Evolutionary conservation across 345 rosid genomes (phyloP).

Genomic region (Gossypium mustelinum): DNA sequence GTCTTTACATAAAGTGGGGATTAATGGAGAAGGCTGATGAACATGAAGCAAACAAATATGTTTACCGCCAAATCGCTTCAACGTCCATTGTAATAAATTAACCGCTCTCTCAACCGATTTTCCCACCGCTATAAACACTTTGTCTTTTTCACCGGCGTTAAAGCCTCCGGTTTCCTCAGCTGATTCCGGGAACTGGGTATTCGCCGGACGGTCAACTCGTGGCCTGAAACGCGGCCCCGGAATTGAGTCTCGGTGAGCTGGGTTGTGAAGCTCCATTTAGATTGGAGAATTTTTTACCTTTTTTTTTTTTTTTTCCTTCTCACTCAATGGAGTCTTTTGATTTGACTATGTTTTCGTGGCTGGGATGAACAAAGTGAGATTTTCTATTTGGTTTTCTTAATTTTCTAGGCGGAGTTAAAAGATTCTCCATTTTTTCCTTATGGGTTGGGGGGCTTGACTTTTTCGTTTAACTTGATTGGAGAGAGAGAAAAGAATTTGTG

Average conservation of each 20-base stretch:
- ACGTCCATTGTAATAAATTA: conserved; percentile 47
- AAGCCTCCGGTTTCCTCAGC: conserved; percentile 25
- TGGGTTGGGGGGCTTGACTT: neutral
- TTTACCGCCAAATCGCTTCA: conserved; percentile 30
- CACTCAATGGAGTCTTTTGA: neutral
- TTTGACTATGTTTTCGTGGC: neutral
- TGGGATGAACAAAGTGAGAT: neutral
- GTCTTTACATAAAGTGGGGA: conserved; percentile 53
- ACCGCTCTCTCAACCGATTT: conserved; percentile 42
- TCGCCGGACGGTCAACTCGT: neutral
- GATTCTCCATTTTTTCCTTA: neutral
- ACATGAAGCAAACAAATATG: conserved; percentile 58
- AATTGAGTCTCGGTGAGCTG: conserved; percentile 18
- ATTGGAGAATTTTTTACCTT: neutral
- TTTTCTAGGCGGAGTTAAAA: neutral
- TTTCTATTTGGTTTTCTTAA: neutral
- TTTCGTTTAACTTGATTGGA: neutral
- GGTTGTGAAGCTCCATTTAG: conserved; percentile 39
- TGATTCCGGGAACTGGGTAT: conserved; percentile 26
- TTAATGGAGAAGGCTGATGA: conserved; percentile 55
- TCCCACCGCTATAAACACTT: conserved; percentile 60
- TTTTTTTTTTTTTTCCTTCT: neutral
- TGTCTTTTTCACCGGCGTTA: conserved; percentile 20
- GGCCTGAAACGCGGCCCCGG: conserved; percentile 10
- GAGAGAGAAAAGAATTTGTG: neutral